These are phyloP conservation scores for Gnaphalium uliginosum DNA, from an alignment of 129 eudicot species.

Conservation along the genomic window DNA sequence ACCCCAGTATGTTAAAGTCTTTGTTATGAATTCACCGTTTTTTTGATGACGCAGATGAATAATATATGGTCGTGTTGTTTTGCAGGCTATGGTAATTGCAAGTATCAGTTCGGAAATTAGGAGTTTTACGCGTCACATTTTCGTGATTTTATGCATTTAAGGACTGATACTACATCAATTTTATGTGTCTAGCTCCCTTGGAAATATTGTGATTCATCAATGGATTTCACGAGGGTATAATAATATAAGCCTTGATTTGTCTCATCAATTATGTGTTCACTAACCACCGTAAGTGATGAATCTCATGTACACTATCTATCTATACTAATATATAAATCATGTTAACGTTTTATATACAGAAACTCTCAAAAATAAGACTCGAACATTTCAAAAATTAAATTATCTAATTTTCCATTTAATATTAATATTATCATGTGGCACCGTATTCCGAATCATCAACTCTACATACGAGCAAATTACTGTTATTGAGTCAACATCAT, in stretches of 20 bases:
- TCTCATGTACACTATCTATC: too few species aligned
- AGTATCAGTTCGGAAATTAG: conserved; percentile 23
- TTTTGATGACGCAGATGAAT: not conserved
- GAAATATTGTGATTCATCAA: conserved; percentile 17
- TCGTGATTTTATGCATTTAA: not conserved
- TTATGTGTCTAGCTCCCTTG: conserved; percentile 10
- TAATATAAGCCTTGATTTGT: not conserved
- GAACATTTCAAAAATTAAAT: too few species aligned
- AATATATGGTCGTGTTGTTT: not conserved
- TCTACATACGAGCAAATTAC: too few species aligned
- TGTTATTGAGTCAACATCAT: too few species aligned
- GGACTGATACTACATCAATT: conserved; percentile 6
- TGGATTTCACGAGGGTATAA: conserved; percentile 16
- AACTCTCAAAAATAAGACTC: too few species aligned
- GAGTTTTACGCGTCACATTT: not conserved
- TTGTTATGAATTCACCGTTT: not conserved
- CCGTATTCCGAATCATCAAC: too few species aligned
- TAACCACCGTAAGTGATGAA: too few species aligned
- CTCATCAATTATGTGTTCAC: not conserved
- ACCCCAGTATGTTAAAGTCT: conserved; percentile 47
- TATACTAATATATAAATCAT: too few species aligned
- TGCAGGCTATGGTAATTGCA: conserved; percentile 49
- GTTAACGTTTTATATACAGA: too few species aligned
- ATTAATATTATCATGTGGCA: too few species aligned
- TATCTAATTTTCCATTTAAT: too few species aligned